Conservation (phyloP, 345 rosid species). For the Eucalyptus rudis region DNA sequence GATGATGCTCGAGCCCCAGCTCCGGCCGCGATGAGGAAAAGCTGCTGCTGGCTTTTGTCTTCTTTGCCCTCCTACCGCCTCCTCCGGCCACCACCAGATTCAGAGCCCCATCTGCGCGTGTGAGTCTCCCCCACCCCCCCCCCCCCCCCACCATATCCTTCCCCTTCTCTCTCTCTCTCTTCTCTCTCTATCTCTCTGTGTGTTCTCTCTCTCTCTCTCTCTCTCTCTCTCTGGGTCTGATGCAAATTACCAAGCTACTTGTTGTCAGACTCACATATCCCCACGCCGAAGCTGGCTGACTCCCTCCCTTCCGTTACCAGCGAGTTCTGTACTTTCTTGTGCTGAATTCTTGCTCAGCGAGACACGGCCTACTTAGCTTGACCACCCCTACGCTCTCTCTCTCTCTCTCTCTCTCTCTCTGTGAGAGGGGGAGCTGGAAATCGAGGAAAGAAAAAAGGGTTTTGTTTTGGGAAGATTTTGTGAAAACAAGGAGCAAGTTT, state of each 20-base stretch:
- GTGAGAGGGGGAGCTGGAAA: not conserved
- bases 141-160: not conserved
- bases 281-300: not conserved
- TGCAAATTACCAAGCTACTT: not conserved
- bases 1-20: not conserved
- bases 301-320: not conserved
- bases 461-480: not conserved
- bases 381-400: not conserved
- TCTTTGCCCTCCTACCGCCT: not conserved
- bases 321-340: not conserved
- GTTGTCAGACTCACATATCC: not conserved
- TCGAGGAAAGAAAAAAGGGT: not conserved
- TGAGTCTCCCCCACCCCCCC: not conserved
- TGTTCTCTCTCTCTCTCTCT: not conserved
- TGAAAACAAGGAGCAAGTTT: not conserved
- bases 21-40: not conserved
- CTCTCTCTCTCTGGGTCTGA: not conserved
- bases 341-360: not conserved
- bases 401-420: not conserved
- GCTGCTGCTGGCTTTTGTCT: not conserved
- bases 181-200: not conserved
- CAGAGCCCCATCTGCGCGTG: not conserved
- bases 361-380: not conserved
- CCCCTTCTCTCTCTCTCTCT: not conserved
- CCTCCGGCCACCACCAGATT: not conserved